Evolutionary conservation across 2,329 filamentous ascomycete genomes (phyloP).

Genomic region (Talaromyces amestolkiae): DNA sequence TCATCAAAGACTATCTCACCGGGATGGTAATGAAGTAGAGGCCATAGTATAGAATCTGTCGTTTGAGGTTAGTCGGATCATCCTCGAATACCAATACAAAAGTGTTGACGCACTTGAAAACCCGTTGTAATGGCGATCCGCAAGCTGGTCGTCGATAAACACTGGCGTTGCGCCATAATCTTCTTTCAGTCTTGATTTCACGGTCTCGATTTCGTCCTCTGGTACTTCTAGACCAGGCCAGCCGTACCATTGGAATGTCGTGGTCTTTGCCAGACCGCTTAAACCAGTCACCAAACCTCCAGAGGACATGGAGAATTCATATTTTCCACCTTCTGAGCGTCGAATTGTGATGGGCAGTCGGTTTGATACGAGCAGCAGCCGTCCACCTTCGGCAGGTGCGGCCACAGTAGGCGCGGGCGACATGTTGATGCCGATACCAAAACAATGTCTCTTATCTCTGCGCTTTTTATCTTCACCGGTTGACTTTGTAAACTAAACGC

Average conservation of each 20-base stretch:
- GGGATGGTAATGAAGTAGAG: slow-evolving; percentile 96
- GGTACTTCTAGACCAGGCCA: slow-evolving; percentile 91
- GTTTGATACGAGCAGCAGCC: slow-evolving; percentile 82
- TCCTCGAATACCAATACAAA: background rate
- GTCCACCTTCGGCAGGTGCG: slow-evolving; percentile 25
- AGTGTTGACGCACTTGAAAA: slow-evolving; percentile 70
- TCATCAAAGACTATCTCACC: slow-evolving; percentile 98
- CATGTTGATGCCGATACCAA: slow-evolving; percentile 9
- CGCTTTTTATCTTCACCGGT: background rate
- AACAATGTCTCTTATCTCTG: background rate
- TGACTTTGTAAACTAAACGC: background rate
- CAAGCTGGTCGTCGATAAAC: slow-evolving; percentile 84
- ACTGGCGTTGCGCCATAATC: slow-evolving; percentile 84
- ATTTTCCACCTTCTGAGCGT: slow-evolving; percentile 79
- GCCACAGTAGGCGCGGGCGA: slow-evolving; percentile 16
- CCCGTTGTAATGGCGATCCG: slow-evolving; percentile 91
- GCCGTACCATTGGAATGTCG: slow-evolving; percentile 92
- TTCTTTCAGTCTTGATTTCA: slow-evolving; percentile 72
- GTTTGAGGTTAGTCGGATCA: background rate
- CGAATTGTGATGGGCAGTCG: slow-evolving; percentile 93
- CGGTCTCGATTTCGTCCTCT: slow-evolving; percentile 68
- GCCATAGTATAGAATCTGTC: slow-evolving; percentile 93
- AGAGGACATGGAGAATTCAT: slow-evolving; percentile 89
- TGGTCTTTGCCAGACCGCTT: slow-evolving; percentile 82
- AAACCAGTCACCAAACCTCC: slow-evolving; percentile 88